Evolutionary conservation across 768 basidiomycete genomes (phyloP), one percentile per base, ranked within the genome.

Genomic region (Floccularia luteovirens): DNA sequence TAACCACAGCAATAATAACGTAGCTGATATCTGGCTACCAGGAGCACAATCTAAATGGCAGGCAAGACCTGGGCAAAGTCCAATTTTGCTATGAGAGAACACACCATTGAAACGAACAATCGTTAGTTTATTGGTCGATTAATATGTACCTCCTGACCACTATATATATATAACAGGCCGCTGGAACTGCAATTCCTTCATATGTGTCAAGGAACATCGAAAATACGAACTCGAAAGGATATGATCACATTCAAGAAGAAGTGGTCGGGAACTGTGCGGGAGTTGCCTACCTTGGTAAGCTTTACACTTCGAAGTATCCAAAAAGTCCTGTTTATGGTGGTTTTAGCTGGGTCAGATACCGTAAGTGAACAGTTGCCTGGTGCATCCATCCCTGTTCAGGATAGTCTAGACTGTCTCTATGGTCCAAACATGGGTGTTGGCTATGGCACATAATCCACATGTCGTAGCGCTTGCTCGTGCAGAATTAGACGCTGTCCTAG

Each of bases 401-500:
- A 22, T 11, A 25, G 19, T 6, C 12, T 30, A 39, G 38, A 39
- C 38, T 19, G 22, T 39, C 24, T 39, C 38, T 6, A 23, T 24
- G 5, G 19, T 39, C 13, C 13, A 17, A 5, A 39, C 38, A 5
- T 39, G 22, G n/a, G 11, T 35, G 7, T 21, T 21, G 14, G 13
- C 20, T 19, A 57, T 72, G 63, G 56, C 58, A 2, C 53, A 60
- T 13, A 56, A 64, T 45, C 73, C 70, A 0, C 63, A 63, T 1
- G 57, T 47, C 14, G 69, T 63, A 48, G 57, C 55, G 31, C 61
- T 52, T 42, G 72, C 67, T 5, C 67, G 66, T 32, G 58, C 54
- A 36, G 72, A 73, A 55, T 49, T 74, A 22, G 69, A 72, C 42
- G 47, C 53, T 16, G 56, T 65, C 10, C 20, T 69, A 31, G 67